Base-by-base conservation (phyloP, 2,329 filamentous ascomycete genomes). In the Aspergillus novofumigatus region DNA sequence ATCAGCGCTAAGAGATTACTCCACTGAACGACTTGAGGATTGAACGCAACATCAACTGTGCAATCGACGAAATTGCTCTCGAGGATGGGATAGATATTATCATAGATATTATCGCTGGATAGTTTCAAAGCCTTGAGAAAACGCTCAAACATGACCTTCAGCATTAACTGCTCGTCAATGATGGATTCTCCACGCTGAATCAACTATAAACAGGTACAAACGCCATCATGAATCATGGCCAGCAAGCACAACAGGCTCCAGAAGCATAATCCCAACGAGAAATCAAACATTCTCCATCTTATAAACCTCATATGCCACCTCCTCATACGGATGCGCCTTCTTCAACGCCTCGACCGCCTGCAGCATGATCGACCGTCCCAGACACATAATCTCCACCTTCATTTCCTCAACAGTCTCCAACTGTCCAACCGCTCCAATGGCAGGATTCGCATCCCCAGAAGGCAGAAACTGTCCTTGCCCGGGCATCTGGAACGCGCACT, bases 271-370 rank as follows among this genome's bases (percentile, higher is more conserved):
- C 21, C 20, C 42, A 23, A 45, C n/a, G 11, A 32, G 20, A 58
- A 26, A 52, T 64, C 59, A 76, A 29, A 77, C 66, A 63, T 75
- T 65, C 62, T 79, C 77, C 65, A 77, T 67, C 59, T 71, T 75
- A 59, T 74, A 75, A 23, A 78, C 77, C 59, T 77, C 75, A 65
- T 77, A 77, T 11, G 71, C 74, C 25, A 76, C 73, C 59, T 77
- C 74, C 54, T 79, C 77, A 61, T 78, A 79, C 4, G 77, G 77
- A 70, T 79, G 77, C n/a, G 72, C 72, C 57, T 69, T 68, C 25
- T 75, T 59, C 63, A 79, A 62, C 41, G 69, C 75, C 58, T 73
- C 62, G 17, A 79, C 77, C 2, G 76, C 76, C 41, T 69, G 61
- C 29, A 69, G 51, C 71, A 76, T 73, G 9, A 73, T 64, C 49